A percentile compares a stretch with the other conserved stretches of the same genome.
Conservation (phyloP, 139 green algal genomes). For the Picochlorum sp. region DNA sequence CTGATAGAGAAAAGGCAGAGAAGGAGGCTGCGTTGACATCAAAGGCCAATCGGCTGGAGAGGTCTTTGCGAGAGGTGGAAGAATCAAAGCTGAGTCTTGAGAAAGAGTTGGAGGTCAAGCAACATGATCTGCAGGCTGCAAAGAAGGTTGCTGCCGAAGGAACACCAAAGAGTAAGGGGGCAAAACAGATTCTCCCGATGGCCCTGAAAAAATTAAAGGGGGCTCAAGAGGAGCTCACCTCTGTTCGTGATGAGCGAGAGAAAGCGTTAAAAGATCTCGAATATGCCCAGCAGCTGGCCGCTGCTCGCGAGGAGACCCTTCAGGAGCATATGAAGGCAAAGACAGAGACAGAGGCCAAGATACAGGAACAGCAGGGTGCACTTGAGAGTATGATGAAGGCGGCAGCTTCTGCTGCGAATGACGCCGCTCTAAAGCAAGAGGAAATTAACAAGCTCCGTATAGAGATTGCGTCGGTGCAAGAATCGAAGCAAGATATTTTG, state of each 20-base stretch:
- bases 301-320: not conserved
- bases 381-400: constrained; percentile 21
- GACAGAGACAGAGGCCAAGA: constrained; percentile 10
- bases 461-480: not conserved
- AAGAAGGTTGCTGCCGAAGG: constrained; percentile 13
- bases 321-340: not conserved
- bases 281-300: not conserved
- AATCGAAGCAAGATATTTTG: not conserved
- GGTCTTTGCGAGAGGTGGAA: not conserved
- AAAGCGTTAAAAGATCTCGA: constrained; percentile 7
- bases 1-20: not conserved
- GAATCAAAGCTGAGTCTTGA: not conserved
- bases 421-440: constrained; percentile 12
- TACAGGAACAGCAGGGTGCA: constrained; percentile 20
- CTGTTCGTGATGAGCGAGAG: not conserved
- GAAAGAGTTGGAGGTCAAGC: not conserved
- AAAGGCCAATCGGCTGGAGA: not conserved
- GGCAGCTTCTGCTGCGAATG: constrained; percentile 14
- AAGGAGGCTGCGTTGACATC: not conserved
- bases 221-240: not conserved
- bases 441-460: not conserved
- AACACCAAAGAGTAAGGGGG: constrained; percentile 16
- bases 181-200: constrained; percentile 25
- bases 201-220: constrained; percentile 16
- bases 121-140: constrained; percentile 9